Percentiles rank a stretch among this genome's conserved stretches.
phyloP scores from a whole-genome alignment of 441 rosid genomes.

The Hypseocharis bilobata region DNA sequence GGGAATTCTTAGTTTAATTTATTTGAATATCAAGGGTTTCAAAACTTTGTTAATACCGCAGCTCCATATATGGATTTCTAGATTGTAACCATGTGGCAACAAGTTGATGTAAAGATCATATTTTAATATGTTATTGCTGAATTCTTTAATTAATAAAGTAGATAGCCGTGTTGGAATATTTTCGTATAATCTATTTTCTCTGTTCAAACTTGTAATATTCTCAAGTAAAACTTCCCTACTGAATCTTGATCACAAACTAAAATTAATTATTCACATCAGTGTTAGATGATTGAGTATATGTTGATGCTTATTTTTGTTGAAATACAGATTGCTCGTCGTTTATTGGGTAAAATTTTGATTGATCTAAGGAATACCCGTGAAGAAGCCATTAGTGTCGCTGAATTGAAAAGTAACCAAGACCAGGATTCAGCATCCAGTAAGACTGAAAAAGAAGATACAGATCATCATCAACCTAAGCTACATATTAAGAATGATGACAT shows the following conservation, averaged over 20 bases:
- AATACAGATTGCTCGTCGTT: constrained; percentile 80
- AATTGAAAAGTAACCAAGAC: constrained; percentile 69
- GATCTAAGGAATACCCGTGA: constrained; percentile 92
- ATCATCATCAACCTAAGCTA: constrained; percentile 50
- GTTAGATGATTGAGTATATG: neutral
- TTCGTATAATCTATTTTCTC: too few relatives aligned
- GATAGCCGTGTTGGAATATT: too few relatives aligned
- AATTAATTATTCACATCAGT: neutral
- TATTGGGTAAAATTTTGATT: constrained; percentile 92
- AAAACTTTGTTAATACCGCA: too few relatives aligned
- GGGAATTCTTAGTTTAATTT: constrained; percentile 4
- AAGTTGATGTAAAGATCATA: too few relatives aligned
- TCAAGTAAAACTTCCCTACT: too few relatives aligned
- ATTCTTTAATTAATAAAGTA: too few relatives aligned
- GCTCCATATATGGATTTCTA: too few relatives aligned
- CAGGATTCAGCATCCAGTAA: constrained; percentile 34
- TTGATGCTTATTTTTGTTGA: constrained; percentile 4
- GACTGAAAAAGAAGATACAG: constrained; percentile 44
- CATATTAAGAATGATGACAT: constrained; percentile 47
- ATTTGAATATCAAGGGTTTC: neutral
- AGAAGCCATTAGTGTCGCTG: constrained; percentile 89
- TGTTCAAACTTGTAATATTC: too few relatives aligned
- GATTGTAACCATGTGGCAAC: too few relatives aligned
- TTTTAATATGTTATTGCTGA: too few relatives aligned
- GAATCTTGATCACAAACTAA: too few relatives aligned